A percentile compares a stretch with the other conserved stretches of the same genome.
These are phyloP conservation scores for Amoebophrya sp. DNA, from an alignment of 169 alveolate species.

Conservation along the genomic window DNA sequence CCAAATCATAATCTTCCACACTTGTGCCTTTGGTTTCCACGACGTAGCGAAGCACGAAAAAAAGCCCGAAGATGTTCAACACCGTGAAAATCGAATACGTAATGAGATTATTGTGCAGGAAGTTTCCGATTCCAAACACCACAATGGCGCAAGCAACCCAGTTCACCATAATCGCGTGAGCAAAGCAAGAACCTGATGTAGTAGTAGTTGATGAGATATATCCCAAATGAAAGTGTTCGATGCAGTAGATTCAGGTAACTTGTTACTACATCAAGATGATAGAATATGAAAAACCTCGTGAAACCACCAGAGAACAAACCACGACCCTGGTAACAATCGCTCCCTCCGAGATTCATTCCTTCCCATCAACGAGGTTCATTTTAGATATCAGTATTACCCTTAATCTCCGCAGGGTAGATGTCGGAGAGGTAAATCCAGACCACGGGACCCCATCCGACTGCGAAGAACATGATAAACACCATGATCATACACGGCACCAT, in stretches of 20 bases:
- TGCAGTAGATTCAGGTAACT: too few species aligned
- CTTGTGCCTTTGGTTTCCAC: conserved; percentile 4
- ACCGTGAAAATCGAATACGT: conserved; percentile 53
- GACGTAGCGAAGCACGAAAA: neutral
- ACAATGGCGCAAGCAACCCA: conserved; percentile 60
- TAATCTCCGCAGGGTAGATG: conserved; percentile 61
- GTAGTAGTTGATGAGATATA: too few species aligned
- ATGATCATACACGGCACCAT: neutral
- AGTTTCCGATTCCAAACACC: conserved; percentile 57
- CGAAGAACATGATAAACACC: conserved; percentile 56
- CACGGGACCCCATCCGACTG: conserved; percentile 62
- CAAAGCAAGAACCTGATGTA: too few species aligned
- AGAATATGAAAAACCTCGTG: too few species aligned
- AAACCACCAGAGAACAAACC: too few species aligned
- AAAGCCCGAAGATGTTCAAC: conserved; percentile 26
- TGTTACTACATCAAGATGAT: too few species aligned
- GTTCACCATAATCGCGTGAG: conserved; percentile 56
- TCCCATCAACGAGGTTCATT: too few species aligned
- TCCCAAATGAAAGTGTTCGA: too few species aligned
- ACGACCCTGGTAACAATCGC: too few species aligned
- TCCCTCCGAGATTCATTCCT: too few species aligned
- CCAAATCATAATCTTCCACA: neutral
- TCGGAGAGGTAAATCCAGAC: conserved; percentile 65
- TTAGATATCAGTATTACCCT: too few species aligned
- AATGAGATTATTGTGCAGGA: conserved; percentile 48